These are phyloP conservation scores for Luzula sylvatica DNA, from an alignment of 176 grass and related monocot species.

Conservation along the genomic window DNA sequence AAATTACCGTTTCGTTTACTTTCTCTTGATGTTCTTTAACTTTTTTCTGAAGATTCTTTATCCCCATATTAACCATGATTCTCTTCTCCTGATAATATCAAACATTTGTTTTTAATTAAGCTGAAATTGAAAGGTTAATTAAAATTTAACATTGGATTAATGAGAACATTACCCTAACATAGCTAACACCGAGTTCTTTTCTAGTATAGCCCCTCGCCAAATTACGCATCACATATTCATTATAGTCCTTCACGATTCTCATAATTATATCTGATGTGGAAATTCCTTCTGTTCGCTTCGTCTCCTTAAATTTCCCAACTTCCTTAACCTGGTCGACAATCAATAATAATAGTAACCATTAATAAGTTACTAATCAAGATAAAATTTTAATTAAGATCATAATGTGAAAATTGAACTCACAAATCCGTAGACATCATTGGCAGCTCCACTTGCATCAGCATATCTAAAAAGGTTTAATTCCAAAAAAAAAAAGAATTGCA, in stretches of 20 bases:
- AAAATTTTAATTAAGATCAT: neutral
- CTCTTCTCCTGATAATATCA: conserved; percentile 62
- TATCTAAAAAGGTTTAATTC: conserved; percentile 48
- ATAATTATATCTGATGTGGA: conserved; percentile 99
- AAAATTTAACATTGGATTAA: neutral
- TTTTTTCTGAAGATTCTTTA: conserved; percentile 76
- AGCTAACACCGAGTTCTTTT: conserved; percentile 94
- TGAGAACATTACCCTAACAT: conserved; percentile 53
- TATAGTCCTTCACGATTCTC: conserved; percentile 97
- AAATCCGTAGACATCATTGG: conserved; percentile 88
- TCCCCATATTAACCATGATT: conserved; percentile 89
- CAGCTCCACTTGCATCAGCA: conserved; percentile 91
- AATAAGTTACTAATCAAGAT: conserved; percentile 2
- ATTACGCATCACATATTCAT: conserved; percentile 95
- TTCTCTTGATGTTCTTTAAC: conserved; percentile 89
- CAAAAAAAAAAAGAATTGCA: conserved; percentile 17
- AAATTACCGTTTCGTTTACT: conserved; percentile 82
- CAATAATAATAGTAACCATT: conserved; percentile 8
- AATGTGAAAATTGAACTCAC: conserved; percentile 31
- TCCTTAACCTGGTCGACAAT: conserved; percentile 71
- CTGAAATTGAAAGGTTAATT: conserved; percentile 2
- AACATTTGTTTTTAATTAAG: no score
- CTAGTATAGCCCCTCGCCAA: conserved; percentile 89
- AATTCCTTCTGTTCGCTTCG: conserved; percentile 86
- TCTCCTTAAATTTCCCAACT: conserved; percentile 87